Evolutionary conservation across 495 filamentous ascomycete genomes (phyloP), one percentile per base, ranked within the genome.

Genomic region (Penicillium ucsense): DNA sequence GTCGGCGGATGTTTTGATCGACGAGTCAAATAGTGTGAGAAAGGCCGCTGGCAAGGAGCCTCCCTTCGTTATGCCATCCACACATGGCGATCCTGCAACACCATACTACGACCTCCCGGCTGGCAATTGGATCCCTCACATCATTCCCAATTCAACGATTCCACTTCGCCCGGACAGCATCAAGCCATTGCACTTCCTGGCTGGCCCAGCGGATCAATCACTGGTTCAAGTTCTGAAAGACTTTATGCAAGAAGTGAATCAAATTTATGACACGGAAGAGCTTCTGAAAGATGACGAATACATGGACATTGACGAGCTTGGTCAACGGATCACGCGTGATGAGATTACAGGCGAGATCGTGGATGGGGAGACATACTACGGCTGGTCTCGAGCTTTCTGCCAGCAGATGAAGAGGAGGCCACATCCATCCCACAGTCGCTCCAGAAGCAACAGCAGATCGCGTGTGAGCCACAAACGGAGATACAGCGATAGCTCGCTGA

Each of bases 51-150:
- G 64, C 39, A 83, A 71, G 52, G 72, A 77, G 46, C 68, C 65
- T 3, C 83, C 86, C 0, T 90, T 76, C 54, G 62, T 83, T 12
- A 79, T 92, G 77, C 87, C 87, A 41, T 63, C 81, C 1, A 78
- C 73, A 38, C 89, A 95, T 61, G 89, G 89, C 9, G 89, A 94
- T 59, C 64, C 72, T 3, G 76, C 80, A 0, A 80, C 76, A 2
- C 84, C 85, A 0, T 94, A 80, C 70, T 91, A 89, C 64, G 89
- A 94, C 48, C 73, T 94, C 2, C 89, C 89, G 0, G 88, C 88
- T 11, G 89, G 81, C 4, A 92, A 89, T 55, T 75, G 89, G 61
- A 73, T 92, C 35, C 85, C 83, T 3, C 82, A 84, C 43, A 81
- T 95, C 31, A 77, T 84, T 34, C 86, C 85, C 27, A 85, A 89